Evolutionary conservation across 2,329 filamentous ascomycete species (phyloP).

Genomic region (Fusarium heterosporum): DNA sequence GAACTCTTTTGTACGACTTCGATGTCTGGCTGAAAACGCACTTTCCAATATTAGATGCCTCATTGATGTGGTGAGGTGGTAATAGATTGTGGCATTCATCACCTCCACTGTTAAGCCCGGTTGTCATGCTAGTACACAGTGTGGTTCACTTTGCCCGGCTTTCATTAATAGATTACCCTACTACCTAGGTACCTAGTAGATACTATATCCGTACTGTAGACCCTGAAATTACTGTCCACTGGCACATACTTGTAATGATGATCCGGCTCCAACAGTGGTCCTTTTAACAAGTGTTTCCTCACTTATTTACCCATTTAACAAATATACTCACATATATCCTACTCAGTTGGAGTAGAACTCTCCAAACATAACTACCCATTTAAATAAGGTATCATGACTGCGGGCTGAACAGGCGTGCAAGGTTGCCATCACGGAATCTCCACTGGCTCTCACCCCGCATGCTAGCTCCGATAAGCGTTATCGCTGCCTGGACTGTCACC

Average conservation of each 20-base stretch:
- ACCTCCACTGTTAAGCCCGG: background rate
- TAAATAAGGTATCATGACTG: background rate
- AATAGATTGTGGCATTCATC: background rate
- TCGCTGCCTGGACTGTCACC: slow-evolving; percentile 47
- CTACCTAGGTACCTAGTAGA: background rate
- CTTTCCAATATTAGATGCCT: background rate
- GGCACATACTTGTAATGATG: no score
- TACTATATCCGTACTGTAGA: background rate
- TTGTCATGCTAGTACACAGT: slow-evolving; percentile 31
- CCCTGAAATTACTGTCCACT: slow-evolving; percentile 20
- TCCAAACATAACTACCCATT: no score
- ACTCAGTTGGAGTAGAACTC: no score
- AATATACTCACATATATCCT: no score
- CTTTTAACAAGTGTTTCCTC: no score
- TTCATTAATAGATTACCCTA: background rate
- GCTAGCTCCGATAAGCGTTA: slow-evolving; percentile 46
- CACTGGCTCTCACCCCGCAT: slow-evolving; percentile 33
- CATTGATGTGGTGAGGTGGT: background rate
- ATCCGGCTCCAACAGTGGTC: no score
- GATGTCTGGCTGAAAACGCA: background rate
- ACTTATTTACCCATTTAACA: no score
- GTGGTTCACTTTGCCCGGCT: slow-evolving; percentile 18
- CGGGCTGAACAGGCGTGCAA: background rate
- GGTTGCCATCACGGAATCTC: background rate
- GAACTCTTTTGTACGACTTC: background rate